Conservation (phyloP, 352 stramenopile species). For the Phytophthora boehmeriae region DNA sequence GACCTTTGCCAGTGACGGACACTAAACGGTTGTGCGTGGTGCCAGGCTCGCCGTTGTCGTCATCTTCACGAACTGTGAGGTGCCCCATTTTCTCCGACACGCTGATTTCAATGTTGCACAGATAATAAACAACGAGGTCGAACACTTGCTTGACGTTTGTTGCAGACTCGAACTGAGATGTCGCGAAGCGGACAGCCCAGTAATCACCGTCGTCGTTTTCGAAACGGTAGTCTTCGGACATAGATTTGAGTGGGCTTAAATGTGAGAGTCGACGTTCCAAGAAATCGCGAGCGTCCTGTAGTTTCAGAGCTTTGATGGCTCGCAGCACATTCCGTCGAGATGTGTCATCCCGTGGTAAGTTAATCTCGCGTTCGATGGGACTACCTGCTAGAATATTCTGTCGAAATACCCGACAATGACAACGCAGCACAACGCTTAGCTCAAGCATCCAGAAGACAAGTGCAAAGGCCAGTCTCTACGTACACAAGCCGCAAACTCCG, state of each 20-base stretch:
- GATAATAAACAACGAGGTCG: slow-evolving; percentile 57
- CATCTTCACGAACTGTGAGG: slow-evolving; percentile 59
- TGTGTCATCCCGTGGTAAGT: background rate
- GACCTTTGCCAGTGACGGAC: slow-evolving; percentile 39
- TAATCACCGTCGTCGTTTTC: no score
- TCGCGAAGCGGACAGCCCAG: slow-evolving; percentile 35
- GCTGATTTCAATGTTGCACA: slow-evolving; percentile 64
- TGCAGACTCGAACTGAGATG: no score
- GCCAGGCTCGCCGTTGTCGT: slow-evolving; percentile 35
- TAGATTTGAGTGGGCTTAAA: no score
- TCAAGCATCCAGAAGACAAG: background rate
- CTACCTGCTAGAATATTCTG: slow-evolving; percentile 34
- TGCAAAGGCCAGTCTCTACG: slow-evolving; percentile 6
- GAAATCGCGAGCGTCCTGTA: background rate
- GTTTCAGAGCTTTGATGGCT: background rate
- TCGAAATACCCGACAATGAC: no score
- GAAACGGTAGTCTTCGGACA: no score
- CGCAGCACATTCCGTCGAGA: background rate
- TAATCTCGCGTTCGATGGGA: slow-evolving; percentile 27
- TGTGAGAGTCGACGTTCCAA: background rate
- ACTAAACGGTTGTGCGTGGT: slow-evolving; percentile 45
- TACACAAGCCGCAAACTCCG: slow-evolving; percentile 35
- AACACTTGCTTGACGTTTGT: slow-evolving; percentile 56
- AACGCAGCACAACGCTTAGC: background rate
- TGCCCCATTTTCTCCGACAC: slow-evolving; percentile 57